phyloP scores from a whole-genome alignment of 176 grass and related monocot genomes.

The Coix lacrymajobi region DNA sequence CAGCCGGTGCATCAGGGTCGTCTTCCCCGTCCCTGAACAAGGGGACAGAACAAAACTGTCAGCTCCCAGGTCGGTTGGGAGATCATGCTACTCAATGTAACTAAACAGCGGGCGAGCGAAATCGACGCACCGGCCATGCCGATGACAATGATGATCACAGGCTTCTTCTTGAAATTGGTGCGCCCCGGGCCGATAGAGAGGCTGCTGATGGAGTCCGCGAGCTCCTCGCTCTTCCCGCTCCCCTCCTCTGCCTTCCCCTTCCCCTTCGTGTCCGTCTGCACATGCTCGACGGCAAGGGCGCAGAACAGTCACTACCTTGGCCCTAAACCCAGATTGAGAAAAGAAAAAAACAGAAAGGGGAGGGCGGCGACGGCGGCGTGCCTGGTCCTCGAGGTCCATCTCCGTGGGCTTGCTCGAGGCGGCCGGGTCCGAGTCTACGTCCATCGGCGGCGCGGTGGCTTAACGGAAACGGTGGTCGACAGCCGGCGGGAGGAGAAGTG shows the following conservation, averaged over 20 bases:
- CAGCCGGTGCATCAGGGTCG: slow-evolving; percentile 82
- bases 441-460: slow-evolving; percentile 3
- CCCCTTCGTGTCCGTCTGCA: slow-evolving; percentile 31
- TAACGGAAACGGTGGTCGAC: neutral
- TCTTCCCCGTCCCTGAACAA: slow-evolving; percentile 79
- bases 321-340: neutral
- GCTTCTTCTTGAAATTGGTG: slow-evolving; percentile 76
- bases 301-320: neutral
- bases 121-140: slow-evolving; percentile 74
- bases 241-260: slow-evolving; percentile 42
- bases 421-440: slow-evolving; percentile 18
- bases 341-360: neutral
- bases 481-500: neutral
- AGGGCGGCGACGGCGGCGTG: slow-evolving; percentile 1
- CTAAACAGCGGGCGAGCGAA: neutral
- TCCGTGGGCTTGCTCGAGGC: slow-evolving; percentile 25
- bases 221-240: slow-evolving; percentile 45
- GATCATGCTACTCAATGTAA: neutral
- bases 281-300: neutral
- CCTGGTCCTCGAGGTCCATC: slow-evolving; percentile 51
- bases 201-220: slow-evolving; percentile 69
- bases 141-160: slow-evolving; percentile 84
- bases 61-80: neutral
- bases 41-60: neutral
- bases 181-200: slow-evolving; percentile 48